Conservation (phyloP, 805 yeast species). For the Starmerella khaoyaiensis region DNA sequence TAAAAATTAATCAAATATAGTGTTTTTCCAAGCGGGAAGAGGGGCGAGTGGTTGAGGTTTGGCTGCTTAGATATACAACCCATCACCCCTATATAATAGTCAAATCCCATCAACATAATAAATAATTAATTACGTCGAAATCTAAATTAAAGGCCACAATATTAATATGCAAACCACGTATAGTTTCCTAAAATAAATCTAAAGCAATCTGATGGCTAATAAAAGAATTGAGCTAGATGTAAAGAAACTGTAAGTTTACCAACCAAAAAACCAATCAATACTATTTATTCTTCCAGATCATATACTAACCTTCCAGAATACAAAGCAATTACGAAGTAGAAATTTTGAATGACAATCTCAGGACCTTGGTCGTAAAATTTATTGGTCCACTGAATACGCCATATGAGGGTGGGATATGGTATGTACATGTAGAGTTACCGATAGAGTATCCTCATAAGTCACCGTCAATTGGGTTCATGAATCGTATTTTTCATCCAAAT, state of each 20-base stretch:
- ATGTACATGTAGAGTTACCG: slow-evolving; percentile 82
- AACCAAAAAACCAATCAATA: background rate
- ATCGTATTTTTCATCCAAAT: slow-evolving; percentile 88
- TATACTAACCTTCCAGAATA: slow-evolving; percentile 26
- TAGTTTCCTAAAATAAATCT: too few species aligned
- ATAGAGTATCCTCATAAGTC: slow-evolving; percentile 92
- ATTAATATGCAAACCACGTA: too few species aligned
- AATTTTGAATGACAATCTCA: slow-evolving; percentile 68
- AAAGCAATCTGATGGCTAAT: too few species aligned
- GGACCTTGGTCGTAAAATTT: slow-evolving; percentile 75
- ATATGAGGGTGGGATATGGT: slow-evolving; percentile 83
- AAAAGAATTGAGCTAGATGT: slow-evolving; percentile 88
- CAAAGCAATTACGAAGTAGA: slow-evolving; percentile 89
- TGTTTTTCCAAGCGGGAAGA: too few species aligned
- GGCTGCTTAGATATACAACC: too few species aligned
- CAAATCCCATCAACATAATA: too few species aligned
- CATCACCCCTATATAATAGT: too few species aligned
- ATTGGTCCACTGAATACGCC: slow-evolving; percentile 81
- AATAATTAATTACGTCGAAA: too few species aligned
- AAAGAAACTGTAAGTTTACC: slow-evolving; percentile 63
- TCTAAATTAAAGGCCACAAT: too few species aligned
- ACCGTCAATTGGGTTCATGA: slow-evolving; percentile 88
- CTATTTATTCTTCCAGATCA: background rate
- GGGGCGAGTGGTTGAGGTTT: too few species aligned
- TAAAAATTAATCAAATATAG: too few species aligned